Evolutionary conservation across 805 yeast species (phyloP), one percentile per base, ranked within the genome.

Genomic region (Ogataea glucozyma): DNA sequence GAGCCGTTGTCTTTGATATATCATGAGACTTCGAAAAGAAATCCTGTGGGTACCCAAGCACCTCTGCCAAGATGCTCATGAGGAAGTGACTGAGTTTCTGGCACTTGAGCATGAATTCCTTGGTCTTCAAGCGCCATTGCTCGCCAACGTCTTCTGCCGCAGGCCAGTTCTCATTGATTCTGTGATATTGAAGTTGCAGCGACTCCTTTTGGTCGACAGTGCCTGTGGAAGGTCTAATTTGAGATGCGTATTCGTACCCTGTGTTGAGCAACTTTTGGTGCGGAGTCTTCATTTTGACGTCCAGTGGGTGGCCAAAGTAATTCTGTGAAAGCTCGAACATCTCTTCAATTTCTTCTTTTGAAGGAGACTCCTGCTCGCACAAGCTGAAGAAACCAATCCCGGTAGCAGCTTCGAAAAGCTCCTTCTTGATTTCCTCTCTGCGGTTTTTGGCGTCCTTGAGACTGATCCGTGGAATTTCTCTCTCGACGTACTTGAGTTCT

Each of bases 181-280:
- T 47, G 48, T 64, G 69, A 26, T 49, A 57, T 38, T 62, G 67
- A 13, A 64, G 51, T 39, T 65, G 69, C 13, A 52, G 34, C 4
- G 66, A 57, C 41, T 64, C 67, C 33, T 64, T 65, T 41, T 58
- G 57, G 44, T 64, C 69, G 6, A 58, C 53, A 0, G 67, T 58
- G 5, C 65, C 64, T 2, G 68, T 63, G 2, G 67, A 62, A n/a
- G 68, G 69, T 43, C 69, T 54, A 5, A 63, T 50, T 38, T 65
- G 69, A 6, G 66, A 54, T 19, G 50, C 41, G 30, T 46, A 58
- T 42, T 65, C 69, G 46, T 60, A 65, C 12, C 69, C 70, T 5
- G 66, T 57, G 32, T 65, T 65, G 35, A 56, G 51, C 19, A 64
- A 46, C 42, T 61, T 65, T 24, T 56, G 43, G 36, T 60, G 64